Conservation (phyloP, 306 rosid species). For the Acacia acuminata region DNA sequence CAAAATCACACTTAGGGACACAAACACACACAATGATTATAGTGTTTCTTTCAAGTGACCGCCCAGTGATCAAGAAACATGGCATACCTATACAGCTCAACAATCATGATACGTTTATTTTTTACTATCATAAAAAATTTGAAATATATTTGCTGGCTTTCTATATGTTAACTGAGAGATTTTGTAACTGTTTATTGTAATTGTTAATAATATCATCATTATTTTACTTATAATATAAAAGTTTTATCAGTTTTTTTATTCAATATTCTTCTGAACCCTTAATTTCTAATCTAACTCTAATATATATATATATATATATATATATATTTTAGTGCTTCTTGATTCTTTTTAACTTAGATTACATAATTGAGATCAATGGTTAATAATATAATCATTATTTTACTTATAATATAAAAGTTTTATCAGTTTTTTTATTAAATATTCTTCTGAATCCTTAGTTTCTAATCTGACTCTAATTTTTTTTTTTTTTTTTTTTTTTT, state of each 20-base stretch:
- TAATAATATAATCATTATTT: neutral
- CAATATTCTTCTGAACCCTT: neutral
- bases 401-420: constrained; percentile 7
- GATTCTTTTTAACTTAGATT: neutral
- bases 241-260: constrained; percentile 12
- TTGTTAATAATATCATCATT: neutral
- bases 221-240: constrained; percentile 8
- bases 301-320: neutral
- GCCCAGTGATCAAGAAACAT: neutral
- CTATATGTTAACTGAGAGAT: neutral
- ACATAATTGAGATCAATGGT: neutral
- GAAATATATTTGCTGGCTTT: constrained; percentile 13
- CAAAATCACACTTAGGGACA: neutral
- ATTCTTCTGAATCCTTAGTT: neutral
- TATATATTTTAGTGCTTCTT: neutral
- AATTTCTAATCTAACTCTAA: neutral
- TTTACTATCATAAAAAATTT: constrained; percentile 6
- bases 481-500: neutral
- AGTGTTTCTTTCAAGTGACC: constrained; percentile 24
- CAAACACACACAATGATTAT: constrained; percentile 1
- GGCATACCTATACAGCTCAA: constrained; percentile 16
- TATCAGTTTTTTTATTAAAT: constrained; percentile 11
- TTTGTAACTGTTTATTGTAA: constrained; percentile 11
- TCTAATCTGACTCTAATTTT: neutral
- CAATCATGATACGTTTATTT: neutral